Evolutionary conservation across 208 protist genomes (phyloP).

Genomic region (Trypanosoma mega): DNA sequence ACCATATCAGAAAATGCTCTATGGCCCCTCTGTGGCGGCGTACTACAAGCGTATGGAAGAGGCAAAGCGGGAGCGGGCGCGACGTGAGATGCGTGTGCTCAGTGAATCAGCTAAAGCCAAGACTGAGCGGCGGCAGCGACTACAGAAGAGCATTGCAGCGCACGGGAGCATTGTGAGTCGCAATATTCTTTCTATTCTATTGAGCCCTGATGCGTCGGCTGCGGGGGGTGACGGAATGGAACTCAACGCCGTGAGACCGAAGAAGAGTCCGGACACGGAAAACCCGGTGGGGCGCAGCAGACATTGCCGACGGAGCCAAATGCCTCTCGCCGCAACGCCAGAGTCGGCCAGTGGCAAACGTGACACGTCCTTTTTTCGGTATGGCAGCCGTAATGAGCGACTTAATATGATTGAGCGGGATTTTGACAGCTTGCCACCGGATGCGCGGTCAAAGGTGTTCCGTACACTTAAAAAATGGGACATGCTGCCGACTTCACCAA

Average conservation of each 20-base stretch:
- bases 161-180: conserved; percentile 14
- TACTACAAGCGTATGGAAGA: conserved; percentile 10
- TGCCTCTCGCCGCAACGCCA: no score
- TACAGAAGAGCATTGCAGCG: background rate
- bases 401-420: conserved; percentile 13
- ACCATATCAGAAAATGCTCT: conserved; percentile 15
- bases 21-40: conserved; percentile 4
- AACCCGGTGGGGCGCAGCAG: background rate
- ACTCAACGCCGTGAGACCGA: background rate
- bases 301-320: background rate
- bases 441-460: conserved; percentile 5
- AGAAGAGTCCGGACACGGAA: background rate
- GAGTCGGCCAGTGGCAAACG: background rate
- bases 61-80: background rate
- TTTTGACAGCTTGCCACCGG: conserved; percentile 10
- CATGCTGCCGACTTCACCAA: conserved; percentile 8
- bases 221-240: background rate
- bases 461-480: conserved; percentile 21
- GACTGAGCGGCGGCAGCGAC: background rate
- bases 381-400: conserved; percentile 12
- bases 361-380: background rate
- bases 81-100: background rate
- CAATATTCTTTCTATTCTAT: conserved; percentile 9
- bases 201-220: background rate
- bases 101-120: background rate